Conservation (phyloP, 2,329 filamentous ascomycete genomes). For the Sarocladium oryzae region DNA sequence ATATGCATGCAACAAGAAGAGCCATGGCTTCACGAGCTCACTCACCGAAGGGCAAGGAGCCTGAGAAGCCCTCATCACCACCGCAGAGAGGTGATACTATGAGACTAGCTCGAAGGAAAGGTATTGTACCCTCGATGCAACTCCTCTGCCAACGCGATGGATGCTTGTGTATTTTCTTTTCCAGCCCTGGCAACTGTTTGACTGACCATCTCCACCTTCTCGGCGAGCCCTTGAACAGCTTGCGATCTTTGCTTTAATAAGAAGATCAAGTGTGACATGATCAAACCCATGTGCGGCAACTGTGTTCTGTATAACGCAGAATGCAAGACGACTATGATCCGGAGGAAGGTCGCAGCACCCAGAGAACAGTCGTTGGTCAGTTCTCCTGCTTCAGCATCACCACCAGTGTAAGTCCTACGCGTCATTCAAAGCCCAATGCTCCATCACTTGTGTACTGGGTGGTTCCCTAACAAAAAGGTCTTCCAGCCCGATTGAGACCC, state of each 20-base stretch:
- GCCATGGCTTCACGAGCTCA: background rate
- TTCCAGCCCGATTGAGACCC: background rate
- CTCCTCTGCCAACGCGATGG: background rate
- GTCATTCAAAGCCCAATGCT: background rate
- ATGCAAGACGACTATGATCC: slow-evolving; percentile 19
- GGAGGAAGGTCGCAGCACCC: background rate
- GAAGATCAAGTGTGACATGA: slow-evolving; percentile 40
- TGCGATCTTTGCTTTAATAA: slow-evolving; percentile 39
- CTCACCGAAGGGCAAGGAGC: background rate
- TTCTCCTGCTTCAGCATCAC: background rate
- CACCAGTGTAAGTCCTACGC: background rate
- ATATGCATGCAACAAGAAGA: background rate
- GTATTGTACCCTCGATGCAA: background rate
- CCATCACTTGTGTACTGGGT: background rate
- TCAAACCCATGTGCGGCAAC: slow-evolving; percentile 37
- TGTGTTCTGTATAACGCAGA: slow-evolving; percentile 34
- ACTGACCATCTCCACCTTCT: background rate
- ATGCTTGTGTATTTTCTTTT: background rate
- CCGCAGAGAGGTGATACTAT: background rate
- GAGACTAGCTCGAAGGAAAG: background rate
- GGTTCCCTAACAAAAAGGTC: background rate
- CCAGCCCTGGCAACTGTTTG: too few species aligned
- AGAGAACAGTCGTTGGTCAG: background rate
- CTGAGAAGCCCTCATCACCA: background rate
- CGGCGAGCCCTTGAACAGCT: slow-evolving; percentile 17